Evolutionary conservation across 2,329 filamentous ascomycete genomes (phyloP), one percentile per base, ranked within the genome.

Genomic region (Triangularia setosa): DNA sequence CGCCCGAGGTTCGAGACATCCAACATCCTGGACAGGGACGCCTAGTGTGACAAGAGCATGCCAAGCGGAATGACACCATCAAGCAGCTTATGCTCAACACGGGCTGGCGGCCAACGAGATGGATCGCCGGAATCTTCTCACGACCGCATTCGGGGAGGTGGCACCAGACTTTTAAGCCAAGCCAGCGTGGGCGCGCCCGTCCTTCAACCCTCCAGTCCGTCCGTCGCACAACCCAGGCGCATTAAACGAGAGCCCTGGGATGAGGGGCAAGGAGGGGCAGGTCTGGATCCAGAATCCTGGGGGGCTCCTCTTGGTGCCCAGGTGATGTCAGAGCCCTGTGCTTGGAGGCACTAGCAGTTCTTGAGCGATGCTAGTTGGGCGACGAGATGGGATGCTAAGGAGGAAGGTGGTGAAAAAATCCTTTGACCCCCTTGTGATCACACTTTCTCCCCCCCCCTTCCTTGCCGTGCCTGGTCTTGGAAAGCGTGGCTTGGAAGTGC

Each of bases 31-130:
- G 33, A 40, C n/a, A 53, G 48, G 48, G 21, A 53, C 58, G 24
- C 30, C 62, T 33, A 52, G 55, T 53, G 44, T 60, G 58, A 60
- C 60, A 61, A 57, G 57, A 33, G 58, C 7, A 21, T 62, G 56
- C 67, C 67, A 67, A 66, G 65, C 59, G 11, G n/a, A 67, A 70
- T 70, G 68, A 62, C 68, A 70, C 65, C 67, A 70, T 70, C 64
- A 61, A 52, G 55, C 57, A 35, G 55, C 44, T 35, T 52, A 16
- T 16, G 16, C 23, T 54, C 18, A 27, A 59, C 27, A 62, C 24
- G 40, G 23, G 23, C 35, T 52, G 9, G 44, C 56, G 58, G 52
- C 66, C 66, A 65, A 64, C 66, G 61, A 64, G 61, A 62, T 53
- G 21, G 21, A 25, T 65, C 64, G 33, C n/a, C 35, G 59, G 63